Evolutionary conservation across 176 grass and related monocot genomes (phyloP).

Genomic region (Eragrostis nindensis): DNA sequence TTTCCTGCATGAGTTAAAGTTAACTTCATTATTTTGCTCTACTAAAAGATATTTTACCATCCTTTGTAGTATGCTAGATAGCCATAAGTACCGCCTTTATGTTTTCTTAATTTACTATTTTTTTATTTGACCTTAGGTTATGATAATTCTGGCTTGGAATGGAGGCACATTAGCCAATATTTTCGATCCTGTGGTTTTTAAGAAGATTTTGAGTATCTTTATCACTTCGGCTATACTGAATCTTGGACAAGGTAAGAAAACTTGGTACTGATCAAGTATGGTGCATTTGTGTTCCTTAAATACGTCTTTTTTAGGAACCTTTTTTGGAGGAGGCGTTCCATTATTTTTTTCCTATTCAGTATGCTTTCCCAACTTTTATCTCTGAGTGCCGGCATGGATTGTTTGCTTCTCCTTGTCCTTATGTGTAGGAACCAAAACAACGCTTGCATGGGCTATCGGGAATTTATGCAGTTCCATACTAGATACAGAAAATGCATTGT

Average conservation of each 20-base stretch:
- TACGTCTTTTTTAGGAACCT: neutral
- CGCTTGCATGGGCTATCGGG: neutral
- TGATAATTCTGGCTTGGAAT: constrained; percentile 97
- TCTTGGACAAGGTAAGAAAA: constrained; percentile 77
- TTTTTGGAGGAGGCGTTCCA: neutral
- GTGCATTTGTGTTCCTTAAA: neutral
- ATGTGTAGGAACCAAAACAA: neutral
- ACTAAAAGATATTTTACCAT: constrained; percentile 18
- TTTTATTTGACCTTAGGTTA: constrained; percentile 58
- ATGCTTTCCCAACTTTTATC: neutral
- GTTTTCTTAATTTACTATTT: constrained; percentile 15
- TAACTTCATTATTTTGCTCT: constrained; percentile 23
- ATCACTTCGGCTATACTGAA: constrained; percentile 86
- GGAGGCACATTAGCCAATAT: constrained; percentile 69
- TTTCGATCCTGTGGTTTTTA: constrained; percentile 71
- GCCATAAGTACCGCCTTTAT: constrained; percentile 24
- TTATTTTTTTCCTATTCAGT: constrained; percentile 1
- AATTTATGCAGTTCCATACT: neutral
- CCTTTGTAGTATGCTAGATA: constrained; percentile 19
- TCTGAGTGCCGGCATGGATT: neutral
- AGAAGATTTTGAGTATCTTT: constrained; percentile 89
- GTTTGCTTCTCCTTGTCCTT: neutral
- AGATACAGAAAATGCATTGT: neutral
- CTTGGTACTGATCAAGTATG: constrained; percentile 19
- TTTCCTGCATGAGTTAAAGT: constrained; percentile 12